Percentiles rank a stretch among this genome's conserved stretches.
These are phyloP conservation scores for Aspergillus pseudonomiae DNA, from an alignment of 2,329 filamentous ascomycete genomes.

Conservation along the genomic window DNA sequence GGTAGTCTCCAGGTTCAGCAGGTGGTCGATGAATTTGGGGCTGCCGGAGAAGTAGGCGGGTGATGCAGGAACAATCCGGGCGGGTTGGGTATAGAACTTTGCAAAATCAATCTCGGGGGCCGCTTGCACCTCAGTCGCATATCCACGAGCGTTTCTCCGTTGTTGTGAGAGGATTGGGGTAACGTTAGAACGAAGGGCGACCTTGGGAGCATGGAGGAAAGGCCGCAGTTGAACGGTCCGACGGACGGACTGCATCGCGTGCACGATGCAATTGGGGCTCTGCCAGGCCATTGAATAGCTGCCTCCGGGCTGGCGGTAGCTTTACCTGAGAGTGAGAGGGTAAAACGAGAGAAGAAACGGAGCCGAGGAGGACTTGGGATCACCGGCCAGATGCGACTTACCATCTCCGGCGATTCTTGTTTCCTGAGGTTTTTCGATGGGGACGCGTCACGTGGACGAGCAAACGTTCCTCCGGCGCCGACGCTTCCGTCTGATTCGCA, in stretches of 20 bases:
- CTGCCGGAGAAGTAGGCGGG: slow-evolving; percentile 94
- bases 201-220: slow-evolving; percentile 40
- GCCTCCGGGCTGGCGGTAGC: slow-evolving; percentile 18
- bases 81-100: slow-evolving; percentile 46
- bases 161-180: slow-evolving; percentile 15
- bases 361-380: background rate
- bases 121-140: slow-evolving; percentile 31
- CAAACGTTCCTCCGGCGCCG: slow-evolving; percentile 31
- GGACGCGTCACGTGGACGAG: slow-evolving; percentile 27
- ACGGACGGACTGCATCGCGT: slow-evolving; percentile 38
- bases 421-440: slow-evolving; percentile 29
- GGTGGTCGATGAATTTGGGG: slow-evolving; percentile 82
- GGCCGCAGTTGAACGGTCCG: slow-evolving; percentile 38
- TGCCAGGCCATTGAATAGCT: slow-evolving; percentile 39
- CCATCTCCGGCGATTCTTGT: slow-evolving; percentile 12
- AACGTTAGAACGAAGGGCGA: slow-evolving; percentile 18
- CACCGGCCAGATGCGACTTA: slow-evolving; percentile 4
- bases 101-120: slow-evolving; percentile 40
- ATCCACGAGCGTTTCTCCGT: slow-evolving; percentile 27
- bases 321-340: slow-evolving; percentile 5
- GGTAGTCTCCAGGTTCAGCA: slow-evolving; percentile 72
- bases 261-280: slow-evolving; percentile 38
- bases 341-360: background rate
- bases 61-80: slow-evolving; percentile 79
- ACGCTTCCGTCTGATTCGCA: slow-evolving; percentile 28